A percentile compares a stretch with the other conserved stretches of the same genome.
Evolutionary conservation across 2,329 filamentous ascomycete species (phyloP).

Genomic region (Ilyonectria mors-panacis): DNA sequence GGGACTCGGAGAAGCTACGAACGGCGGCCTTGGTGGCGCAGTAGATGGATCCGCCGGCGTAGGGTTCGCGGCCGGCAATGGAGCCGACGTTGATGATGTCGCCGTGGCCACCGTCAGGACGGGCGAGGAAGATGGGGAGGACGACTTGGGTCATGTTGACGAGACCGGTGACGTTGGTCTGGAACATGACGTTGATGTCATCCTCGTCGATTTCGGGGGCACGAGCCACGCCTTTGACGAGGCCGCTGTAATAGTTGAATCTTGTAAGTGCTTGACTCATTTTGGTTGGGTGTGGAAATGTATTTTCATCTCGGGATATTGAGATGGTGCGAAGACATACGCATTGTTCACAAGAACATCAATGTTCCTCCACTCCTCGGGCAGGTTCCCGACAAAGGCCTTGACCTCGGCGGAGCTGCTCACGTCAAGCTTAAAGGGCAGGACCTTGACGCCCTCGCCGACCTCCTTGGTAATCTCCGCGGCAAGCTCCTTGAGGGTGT

Average conservation of each 20-base stretch:
- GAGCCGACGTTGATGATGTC: slow-evolving; percentile 97
- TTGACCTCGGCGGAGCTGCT: slow-evolving; percentile 83
- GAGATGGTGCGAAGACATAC: slow-evolving; percentile 65
- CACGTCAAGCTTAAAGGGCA: slow-evolving; percentile 89
- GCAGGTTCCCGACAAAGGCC: slow-evolving; percentile 79
- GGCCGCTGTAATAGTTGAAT: slow-evolving; percentile 69
- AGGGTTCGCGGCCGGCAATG: slow-evolving; percentile 89
- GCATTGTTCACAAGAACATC: slow-evolving; percentile 97
- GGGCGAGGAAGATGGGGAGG: slow-evolving; percentile 84
- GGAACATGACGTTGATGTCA: slow-evolving; percentile 90
- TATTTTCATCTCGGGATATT: background rate
- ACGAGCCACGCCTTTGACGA: slow-evolving; percentile 90
- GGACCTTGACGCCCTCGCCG: slow-evolving; percentile 83
- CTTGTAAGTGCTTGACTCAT: slow-evolving; percentile 20
- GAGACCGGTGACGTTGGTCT: slow-evolving; percentile 93
- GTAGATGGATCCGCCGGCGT: slow-evolving; percentile 90
- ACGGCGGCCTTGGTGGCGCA: slow-evolving; percentile 94
- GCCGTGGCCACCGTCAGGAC: slow-evolving; percentile 81
- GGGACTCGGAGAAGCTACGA: slow-evolving; percentile 84
- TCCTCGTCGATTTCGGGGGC: slow-evolving; percentile 86
- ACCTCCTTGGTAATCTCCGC: slow-evolving; percentile 83
- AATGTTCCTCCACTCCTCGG: slow-evolving; percentile 86
- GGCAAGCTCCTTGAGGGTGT: slow-evolving; percentile 82
- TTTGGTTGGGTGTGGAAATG: background rate
- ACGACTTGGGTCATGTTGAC: slow-evolving; percentile 98